Evolutionary conservation across 768 basidiomycete genomes (phyloP), one percentile per base, ranked within the genome.

Genomic region (Termitomyces bulborhizus): DNA sequence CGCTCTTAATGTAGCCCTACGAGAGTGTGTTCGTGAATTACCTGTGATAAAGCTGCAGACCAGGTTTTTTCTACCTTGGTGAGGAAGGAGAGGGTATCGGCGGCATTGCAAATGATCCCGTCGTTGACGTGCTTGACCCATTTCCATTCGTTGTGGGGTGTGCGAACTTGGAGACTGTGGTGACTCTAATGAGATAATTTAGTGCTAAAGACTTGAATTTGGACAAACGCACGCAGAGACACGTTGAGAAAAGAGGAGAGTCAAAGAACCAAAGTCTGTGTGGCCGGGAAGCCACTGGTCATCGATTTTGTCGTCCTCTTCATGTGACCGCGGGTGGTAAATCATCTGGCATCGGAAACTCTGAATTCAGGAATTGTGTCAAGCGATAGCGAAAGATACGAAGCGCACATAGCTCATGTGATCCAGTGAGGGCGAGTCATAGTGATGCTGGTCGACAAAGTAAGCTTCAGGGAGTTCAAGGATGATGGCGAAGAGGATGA

Each of bases 401-500:
- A 0, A 13, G 59, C 62, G 13, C 54, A 71, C 66, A 51, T 67
- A 68, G 21, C 72, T 64, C 7, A 73, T 60, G 52, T 72, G 69
- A 54, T 72, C 71, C 47, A 71, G 68, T 40, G 64, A 66, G 5
- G 66, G 62, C 39, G 60, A 42, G 39, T 71, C 67, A 40, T 71
- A 78, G 2, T 66, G 63, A 59, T 79, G 77, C 26, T 67, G 59
- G 31, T 77, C 65, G 9, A 76, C 66, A 18, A 79, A 62, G 6
- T 72, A 65, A n/a, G 78, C 67, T 56, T 79, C 77, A 9, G 77
- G 78, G 36, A 79, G 65, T 53, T 80, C 76, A 29, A 80, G 65
- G 45, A 76, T 71, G 41, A 74, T 63, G 0, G 78, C 75, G 46
- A 72, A 63, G 9, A 72, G 62, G 24, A 68, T 58, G 53, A 70